Evolutionary conservation across 371 early-diverging fungal genomes (phyloP), one percentile per base, ranked within the genome.

Genomic region (Mucor mucedo): DNA sequence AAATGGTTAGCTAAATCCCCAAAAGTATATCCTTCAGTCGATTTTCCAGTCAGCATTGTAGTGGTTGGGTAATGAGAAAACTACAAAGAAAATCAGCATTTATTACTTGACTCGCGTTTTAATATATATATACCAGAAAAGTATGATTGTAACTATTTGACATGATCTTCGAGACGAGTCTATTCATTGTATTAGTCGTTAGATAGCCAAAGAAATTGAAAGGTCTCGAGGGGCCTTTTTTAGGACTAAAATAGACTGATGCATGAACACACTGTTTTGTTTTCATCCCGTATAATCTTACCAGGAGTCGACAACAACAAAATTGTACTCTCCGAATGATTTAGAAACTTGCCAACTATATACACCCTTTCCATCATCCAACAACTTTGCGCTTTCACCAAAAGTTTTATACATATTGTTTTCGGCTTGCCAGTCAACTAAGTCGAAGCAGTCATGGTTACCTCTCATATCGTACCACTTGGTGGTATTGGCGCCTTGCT

Each of bases 191-290:
- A 21, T 73, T 69, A 5, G 83, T 80, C 27, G 92, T 92, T 49
- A 95, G 66, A 65, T 88, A 86, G 1, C 95, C 95, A 70, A 96
- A 97, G 66, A 97, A 95, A 64, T 97, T 96, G 72, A 95, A 85
- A 1, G 96, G 96, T 13, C 95, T 75, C 11, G 90, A 79, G 28
- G 93, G 87, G 4, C 96, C 95, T 14, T 80, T 81, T 54, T 82
- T 82, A 2, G 95, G 95, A 60, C 89, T 87, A 57, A 35, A 13
- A 4, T 58, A n/a, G 3, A 32, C 28, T 35, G 35, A 8, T 35
- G 35, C 35, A 35, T 35, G 35, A 35, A 35, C 8, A 35, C 8
- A 35, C 35, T 35, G 35, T 8, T 35, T 35, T 35, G 4, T 35
- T 35, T 35, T 35, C 8, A 8, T 35, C 4, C 4, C 8, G 13